Percentiles rank a stretch among this genome's conserved stretches.
Conservation (phyloP, 148 eudicot genomes). For the Rhododendron kiyosumense region DNA sequence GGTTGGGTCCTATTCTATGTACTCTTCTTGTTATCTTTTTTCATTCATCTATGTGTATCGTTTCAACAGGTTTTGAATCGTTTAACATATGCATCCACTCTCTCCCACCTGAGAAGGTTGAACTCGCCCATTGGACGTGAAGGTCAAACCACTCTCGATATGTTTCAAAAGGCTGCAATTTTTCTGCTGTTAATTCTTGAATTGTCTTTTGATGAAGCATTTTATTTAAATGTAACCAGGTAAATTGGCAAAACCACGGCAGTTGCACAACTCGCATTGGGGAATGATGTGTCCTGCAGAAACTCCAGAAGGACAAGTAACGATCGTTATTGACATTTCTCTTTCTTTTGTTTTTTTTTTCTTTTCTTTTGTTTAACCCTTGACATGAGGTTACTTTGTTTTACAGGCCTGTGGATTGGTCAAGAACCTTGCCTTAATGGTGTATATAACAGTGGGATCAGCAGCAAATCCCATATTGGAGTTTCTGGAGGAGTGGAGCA, state of each 20-base stretch:
- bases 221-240: conserved; percentile 28
- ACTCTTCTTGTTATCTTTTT: not conserved
- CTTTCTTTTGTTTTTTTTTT: not conserved
- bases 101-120: conserved; percentile 81
- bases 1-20: conserved; percentile 20
- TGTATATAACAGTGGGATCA: conserved; percentile 88
- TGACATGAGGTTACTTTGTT: not conserved
- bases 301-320: conserved; percentile 92
- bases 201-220: not conserved
- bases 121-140: conserved; percentile 97
- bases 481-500: conserved; percentile 95
- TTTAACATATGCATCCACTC: conserved; percentile 84
- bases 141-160: conserved; percentile 21
- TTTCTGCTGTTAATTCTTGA: not conserved
- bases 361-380: not conserved
- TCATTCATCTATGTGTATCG: not conserved
- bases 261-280: conserved; percentile 96
- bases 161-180: not conserved
- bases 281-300: conserved; percentile 99
- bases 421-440: conserved; percentile 96
- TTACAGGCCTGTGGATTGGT: conserved; percentile 83
- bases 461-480: conserved; percentile 92
- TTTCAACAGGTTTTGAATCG: conserved; percentile 70
- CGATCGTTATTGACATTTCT: not conserved
- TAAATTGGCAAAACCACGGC: conserved; percentile 91